Evolutionary conservation across 768 basidiomycete species (phyloP), one percentile per base, ranked within the genome.

Genomic region (Tricholomella constricta): DNA sequence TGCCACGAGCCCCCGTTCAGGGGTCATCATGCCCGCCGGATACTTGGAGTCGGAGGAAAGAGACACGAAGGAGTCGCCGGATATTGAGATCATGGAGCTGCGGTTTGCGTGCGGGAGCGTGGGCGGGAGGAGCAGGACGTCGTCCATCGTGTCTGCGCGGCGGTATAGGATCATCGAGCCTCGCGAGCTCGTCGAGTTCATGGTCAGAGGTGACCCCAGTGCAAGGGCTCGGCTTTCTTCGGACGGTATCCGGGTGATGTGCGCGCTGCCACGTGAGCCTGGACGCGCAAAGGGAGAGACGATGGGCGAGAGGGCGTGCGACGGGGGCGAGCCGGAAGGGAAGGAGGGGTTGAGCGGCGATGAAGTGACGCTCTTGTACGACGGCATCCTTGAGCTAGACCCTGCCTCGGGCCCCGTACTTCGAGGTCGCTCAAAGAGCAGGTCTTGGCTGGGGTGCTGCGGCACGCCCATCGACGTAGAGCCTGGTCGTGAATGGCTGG

Each of bases 31-130:
- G 15, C 69, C 69, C 2, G 66, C 57, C 1, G 88, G 88, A 63
- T 88, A 91, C 65, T 89, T 89, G 9, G 84, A 85, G 38, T 86
- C 83, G 19, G 72, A 72, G 0, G 83, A 79, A 17, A 80, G 71
- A 2, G 85, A 84, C 1, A 77, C 50, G 53, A 82, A 65, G 4
- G 83, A 72, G 42, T 73, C 70, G 7, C 66, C 69, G 2, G 71
- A 72, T 0, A 59, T 61, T 1, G 77, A 75, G 11, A 69, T 50
- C 17, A 72, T 54, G 22, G 68, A 72, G 27, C 67, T 64, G 4
- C 72, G 62, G 19, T 66, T 66, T 8, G 57, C 53, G 27, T 52
- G 40, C 10, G 60, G 59, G 15, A 62, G 45, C 5, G 64, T 58
- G 3, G 70, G 69, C 2, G 76, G 82, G 12, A 75, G 64, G 14